A percentile compares a stretch with the other conserved stretches of the same genome.
These are phyloP conservation scores for Amaranthus hypochondriacus DNA, from an alignment of 148 eudicot species.

Conservation along the genomic window DNA sequence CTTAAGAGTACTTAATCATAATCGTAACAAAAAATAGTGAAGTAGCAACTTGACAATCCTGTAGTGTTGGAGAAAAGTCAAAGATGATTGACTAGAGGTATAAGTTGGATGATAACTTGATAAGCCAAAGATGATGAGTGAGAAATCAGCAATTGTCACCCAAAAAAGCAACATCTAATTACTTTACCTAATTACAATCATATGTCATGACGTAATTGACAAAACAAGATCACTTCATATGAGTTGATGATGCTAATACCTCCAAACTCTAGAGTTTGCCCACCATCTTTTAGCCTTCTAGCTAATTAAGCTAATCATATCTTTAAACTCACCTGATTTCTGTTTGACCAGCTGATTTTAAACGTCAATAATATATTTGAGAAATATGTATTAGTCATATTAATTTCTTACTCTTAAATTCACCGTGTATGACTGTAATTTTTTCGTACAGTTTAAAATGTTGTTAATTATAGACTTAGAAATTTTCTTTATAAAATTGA, in stretches of 20 bases:
- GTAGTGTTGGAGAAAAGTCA: slow-evolving; percentile 9
- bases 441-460: too few species aligned
- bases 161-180: slow-evolving; percentile 15
- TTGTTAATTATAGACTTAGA: too few species aligned
- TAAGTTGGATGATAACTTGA: background rate
- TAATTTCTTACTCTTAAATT: too few species aligned
- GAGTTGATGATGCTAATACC: background rate
- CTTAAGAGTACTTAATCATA: too few species aligned
- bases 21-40: too few species aligned
- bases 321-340: background rate
- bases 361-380: too few species aligned
- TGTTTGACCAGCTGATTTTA: too few species aligned
- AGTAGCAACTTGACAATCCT: background rate
- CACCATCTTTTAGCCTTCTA: background rate
- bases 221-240: slow-evolving; percentile 3
- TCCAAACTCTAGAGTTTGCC: slow-evolving; percentile 10
- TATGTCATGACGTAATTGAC: slow-evolving; percentile 21
- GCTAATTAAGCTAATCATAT: slow-evolving; percentile 16
- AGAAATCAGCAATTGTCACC: slow-evolving; percentile 21
- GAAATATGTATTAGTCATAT: too few species aligned
- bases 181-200: slow-evolving; percentile 20
- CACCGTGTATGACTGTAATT: too few species aligned
- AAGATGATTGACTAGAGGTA: background rate
- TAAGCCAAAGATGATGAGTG: background rate
- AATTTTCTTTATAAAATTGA: too few species aligned